A percentile compares a stretch with the other conserved stretches of the same genome.
Evolutionary conservation across 2,329 filamentous ascomycete species (phyloP).

Genomic region (Claviceps fusiformis): DNA sequence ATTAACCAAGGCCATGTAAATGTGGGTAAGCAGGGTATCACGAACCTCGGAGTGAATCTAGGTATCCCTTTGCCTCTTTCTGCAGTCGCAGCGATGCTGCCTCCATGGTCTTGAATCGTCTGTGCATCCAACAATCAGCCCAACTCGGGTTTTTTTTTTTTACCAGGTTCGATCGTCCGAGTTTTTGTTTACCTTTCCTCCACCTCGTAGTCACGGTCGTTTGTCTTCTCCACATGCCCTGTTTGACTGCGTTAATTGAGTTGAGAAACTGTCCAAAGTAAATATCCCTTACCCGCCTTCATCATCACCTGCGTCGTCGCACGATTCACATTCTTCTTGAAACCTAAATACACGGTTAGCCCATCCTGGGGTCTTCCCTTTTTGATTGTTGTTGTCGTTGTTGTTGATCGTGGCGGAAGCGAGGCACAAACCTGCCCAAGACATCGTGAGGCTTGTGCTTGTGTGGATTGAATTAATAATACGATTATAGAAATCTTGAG

Average conservation of each 20-base stretch:
- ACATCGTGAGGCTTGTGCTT: slow-evolving; percentile 34
- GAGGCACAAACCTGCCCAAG: slow-evolving; percentile 49
- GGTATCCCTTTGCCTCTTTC: slow-evolving; percentile 95
- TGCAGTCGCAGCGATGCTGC: slow-evolving; percentile 81
- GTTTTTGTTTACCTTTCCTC: slow-evolving; percentile 59
- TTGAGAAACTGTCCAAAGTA: no score
- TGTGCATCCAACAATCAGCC: slow-evolving; percentile 23
- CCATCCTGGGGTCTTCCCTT: slow-evolving; percentile 5
- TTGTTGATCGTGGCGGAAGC: not conserved
- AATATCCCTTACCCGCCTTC: slow-evolving; percentile 62
- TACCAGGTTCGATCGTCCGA: not conserved
- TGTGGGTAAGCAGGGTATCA: not conserved
- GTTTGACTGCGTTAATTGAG: slow-evolving; percentile 2
- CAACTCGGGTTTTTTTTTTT: not conserved
- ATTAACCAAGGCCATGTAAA: not conserved
- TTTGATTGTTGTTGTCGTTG: not conserved
- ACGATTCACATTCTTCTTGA: slow-evolving; percentile 90
- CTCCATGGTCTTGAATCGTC: slow-evolving; percentile 96
- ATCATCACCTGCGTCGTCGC: slow-evolving; percentile 99
- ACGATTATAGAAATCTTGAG: not conserved
- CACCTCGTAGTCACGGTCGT: slow-evolving; percentile 96
- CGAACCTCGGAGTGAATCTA: slow-evolving; percentile 81
- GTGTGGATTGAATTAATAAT: slow-evolving; percentile 2
- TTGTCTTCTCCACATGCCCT: slow-evolving; percentile 97
- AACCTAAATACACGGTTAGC: slow-evolving; percentile 25